phyloP scores from a whole-genome alignment of 805 yeast genomes.

The Pichia rugopelliculosa region DNA sequence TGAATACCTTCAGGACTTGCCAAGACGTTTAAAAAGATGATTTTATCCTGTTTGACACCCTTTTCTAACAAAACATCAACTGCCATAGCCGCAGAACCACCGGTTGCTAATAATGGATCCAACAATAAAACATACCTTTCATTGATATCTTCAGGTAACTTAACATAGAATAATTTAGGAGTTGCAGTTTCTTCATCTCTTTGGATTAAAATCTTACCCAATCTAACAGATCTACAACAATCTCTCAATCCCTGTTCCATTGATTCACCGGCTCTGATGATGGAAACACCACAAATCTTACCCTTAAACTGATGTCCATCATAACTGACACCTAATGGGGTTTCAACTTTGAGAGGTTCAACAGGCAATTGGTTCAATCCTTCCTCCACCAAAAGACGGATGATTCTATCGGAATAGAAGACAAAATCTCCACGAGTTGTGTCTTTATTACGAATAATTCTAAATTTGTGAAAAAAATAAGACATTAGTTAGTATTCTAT shows the following conservation, averaged over 20 bases:
- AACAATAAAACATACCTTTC: constrained; percentile 83
- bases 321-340: constrained; percentile 68
- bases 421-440: constrained; percentile 90
- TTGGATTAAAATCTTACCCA: constrained; percentile 94
- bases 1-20: constrained; percentile 93
- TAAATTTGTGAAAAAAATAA: too few relatives aligned
- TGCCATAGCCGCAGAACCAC: constrained; percentile 97
- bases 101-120: constrained; percentile 98
- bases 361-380: constrained; percentile 94
- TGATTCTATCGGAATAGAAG: constrained; percentile 91
- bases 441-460: constrained; percentile 71
- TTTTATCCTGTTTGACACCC: constrained; percentile 84
- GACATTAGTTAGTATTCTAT: neutral
- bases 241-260: constrained; percentile 99
- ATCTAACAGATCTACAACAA: constrained; percentile 92
- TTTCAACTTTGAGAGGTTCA: constrained; percentile 53
- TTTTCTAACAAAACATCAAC: constrained; percentile 79
- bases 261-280: constrained; percentile 97
- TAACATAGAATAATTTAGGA: constrained; percentile 88
- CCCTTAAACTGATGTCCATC: constrained; percentile 81
- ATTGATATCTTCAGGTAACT: constrained; percentile 86
- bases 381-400: constrained; percentile 87
- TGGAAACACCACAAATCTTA: constrained; percentile 95
- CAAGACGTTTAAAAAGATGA: constrained; percentile 81
- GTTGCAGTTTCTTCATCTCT: constrained; percentile 96